phyloP scores from a whole-genome alignment of 139 green algal genomes.

The Chlorella sp. region DNA sequence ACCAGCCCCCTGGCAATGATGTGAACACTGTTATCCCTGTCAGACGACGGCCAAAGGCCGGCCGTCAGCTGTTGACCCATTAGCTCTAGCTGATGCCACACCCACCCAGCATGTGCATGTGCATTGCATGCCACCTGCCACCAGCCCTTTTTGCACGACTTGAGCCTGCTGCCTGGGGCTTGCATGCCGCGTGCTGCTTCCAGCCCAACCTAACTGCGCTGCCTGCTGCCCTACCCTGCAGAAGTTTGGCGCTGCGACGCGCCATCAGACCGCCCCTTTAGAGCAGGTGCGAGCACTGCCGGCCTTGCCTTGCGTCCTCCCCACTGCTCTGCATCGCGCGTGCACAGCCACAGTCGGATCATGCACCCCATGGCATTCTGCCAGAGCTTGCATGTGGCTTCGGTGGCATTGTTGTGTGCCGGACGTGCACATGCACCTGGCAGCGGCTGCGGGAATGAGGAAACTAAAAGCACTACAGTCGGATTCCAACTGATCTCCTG shows the following conservation, averaged over 20 bases:
- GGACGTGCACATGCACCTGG: not conserved
- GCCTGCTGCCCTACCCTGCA: not conserved
- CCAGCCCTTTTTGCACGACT: not conserved
- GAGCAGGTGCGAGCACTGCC: no score
- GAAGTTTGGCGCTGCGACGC: not conserved
- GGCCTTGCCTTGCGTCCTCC: no score
- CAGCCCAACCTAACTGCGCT: no score
- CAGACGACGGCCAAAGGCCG: conserved; percentile 64
- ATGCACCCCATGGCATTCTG: no score
- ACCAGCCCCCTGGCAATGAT: conserved; percentile 22
- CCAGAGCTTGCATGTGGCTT: no score
- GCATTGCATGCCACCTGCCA: not conserved
- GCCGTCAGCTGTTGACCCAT: conserved; percentile 52
- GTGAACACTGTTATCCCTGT: conserved; percentile 79
- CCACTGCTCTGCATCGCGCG: not conserved
- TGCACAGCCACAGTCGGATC: no score
- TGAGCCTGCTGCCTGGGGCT: no score
- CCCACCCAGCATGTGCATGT: not conserved
- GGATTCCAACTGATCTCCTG: conserved; percentile 23
- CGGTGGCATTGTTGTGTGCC: not conserved
- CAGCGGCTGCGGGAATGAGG: not conserved
- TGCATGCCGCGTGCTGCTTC: no score
- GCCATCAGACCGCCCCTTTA: no score
- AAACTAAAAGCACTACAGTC: conserved; percentile 9
- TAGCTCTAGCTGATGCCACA: conserved; percentile 84